These are phyloP conservation scores for Sclerotinia borealis DNA, from an alignment of 2,329 filamentous ascomycete genomes.

Conservation along the genomic window DNA sequence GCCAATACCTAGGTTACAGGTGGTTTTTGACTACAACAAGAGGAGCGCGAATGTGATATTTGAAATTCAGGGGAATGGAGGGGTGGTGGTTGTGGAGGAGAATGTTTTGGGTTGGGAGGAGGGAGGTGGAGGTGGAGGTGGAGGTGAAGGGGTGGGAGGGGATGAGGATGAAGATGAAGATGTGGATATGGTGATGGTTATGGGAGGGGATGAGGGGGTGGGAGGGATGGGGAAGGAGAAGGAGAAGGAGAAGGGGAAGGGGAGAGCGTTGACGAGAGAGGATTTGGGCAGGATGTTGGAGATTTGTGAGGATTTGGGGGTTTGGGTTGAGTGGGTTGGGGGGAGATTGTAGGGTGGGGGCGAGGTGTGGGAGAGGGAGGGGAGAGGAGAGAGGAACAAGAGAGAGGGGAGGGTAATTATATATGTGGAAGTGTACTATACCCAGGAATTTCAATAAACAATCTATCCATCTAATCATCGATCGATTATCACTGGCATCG, in stretches of 20 bases:
- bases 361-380: neutral
- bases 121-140: constrained; percentile 9
- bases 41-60: constrained; percentile 30
- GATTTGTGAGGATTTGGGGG: constrained; percentile 41
- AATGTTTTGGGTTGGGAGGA: constrained; percentile 27
- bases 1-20: constrained; percentile 25
- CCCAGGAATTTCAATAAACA: too few species aligned
- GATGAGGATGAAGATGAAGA: constrained; percentile 27
- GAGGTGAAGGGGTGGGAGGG: too few species aligned
- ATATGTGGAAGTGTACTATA: too few species aligned
- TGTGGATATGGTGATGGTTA: constrained; percentile 28
- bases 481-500: too few species aligned
- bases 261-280: constrained; percentile 24
- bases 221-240: constrained; percentile 11
- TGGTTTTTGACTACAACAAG: constrained; percentile 28
- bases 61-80: constrained; percentile 28
- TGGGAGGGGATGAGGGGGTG: constrained; percentile 26
- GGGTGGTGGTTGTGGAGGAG: constrained; percentile 27
- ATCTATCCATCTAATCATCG: too few species aligned
- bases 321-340: constrained; percentile 46
- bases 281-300: constrained; percentile 41
- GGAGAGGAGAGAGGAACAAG: neutral
- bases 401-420: too few species aligned
- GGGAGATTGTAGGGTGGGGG: constrained; percentile 20
- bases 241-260: neutral